Percentiles rank a stretch among this genome's conserved stretches.
phyloP scores from a whole-genome alignment of 805 yeast species.

The Pichia californica region DNA sequence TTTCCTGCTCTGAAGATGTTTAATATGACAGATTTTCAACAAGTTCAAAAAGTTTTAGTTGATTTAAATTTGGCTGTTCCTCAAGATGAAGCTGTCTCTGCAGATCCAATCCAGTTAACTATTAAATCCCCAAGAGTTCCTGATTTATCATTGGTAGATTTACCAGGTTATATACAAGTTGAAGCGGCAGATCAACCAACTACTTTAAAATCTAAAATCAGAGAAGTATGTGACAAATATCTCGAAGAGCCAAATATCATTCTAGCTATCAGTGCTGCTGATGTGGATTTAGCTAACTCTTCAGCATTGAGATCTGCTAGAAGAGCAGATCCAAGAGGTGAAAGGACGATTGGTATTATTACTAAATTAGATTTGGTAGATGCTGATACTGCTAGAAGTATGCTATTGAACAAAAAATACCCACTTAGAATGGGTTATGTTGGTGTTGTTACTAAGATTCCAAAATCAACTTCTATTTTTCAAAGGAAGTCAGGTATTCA shows the following conservation, averaged over 20 bases:
- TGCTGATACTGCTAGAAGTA: conserved; percentile 60
- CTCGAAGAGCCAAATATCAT: conserved; percentile 89
- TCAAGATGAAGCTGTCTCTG: conserved; percentile 74
- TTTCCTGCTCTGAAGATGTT: conserved; percentile 84
- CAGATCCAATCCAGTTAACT: conserved; percentile 89
- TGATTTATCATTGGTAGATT: conserved; percentile 86
- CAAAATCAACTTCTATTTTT: conserved; percentile 38
- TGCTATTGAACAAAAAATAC: conserved; percentile 71
- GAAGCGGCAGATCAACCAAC: conserved; percentile 96
- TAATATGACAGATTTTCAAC: conserved; percentile 78
- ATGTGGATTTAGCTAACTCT: conserved; percentile 95
- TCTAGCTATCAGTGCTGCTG: conserved; percentile 94
- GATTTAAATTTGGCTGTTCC: conserved; percentile 94
- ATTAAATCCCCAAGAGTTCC: conserved; percentile 88
- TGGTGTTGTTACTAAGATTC: conserved; percentile 90
- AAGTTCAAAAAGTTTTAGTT: conserved; percentile 78
- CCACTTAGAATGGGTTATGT: conserved; percentile 96
- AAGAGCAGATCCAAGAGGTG: conserved; percentile 86
- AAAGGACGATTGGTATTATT: conserved; percentile 92
- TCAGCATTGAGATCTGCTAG: conserved; percentile 90
- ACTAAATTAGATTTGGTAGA: conserved; percentile 90
- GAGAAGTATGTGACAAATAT: conserved; percentile 76
- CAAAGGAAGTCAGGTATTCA: conserved; percentile 50
- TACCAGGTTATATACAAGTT: conserved; percentile 96
- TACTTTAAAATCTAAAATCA: conserved; percentile 71